phyloP scores from a whole-genome alignment of 2,329 filamentous ascomycete genomes.

The Ophiostoma triangulosporum region DNA sequence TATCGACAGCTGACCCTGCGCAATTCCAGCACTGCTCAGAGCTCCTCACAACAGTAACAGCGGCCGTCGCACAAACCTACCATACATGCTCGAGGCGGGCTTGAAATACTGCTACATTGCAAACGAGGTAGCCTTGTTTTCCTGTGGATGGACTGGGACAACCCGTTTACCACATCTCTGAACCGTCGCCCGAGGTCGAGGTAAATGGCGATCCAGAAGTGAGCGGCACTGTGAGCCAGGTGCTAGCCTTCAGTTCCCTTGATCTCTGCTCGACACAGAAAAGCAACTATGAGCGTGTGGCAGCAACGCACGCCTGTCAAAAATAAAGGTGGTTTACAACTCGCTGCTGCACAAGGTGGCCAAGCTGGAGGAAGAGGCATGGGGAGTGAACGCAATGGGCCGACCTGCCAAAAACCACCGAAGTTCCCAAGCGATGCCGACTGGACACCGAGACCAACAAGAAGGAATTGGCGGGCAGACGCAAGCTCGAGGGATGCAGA shows the following conservation, averaged over 20 bases:
- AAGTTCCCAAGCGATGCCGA: neutral
- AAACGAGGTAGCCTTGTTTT: conserved; percentile 30
- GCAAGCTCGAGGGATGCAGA: neutral
- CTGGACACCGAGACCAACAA: neutral
- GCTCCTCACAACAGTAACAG: conserved; percentile 18
- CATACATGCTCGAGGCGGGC: conserved; percentile 36
- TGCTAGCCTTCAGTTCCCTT: no score
- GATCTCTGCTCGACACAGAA: no score
- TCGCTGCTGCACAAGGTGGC: neutral
- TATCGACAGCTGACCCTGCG: conserved; percentile 13
- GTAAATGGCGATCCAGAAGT: no score
- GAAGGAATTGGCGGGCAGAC: neutral
- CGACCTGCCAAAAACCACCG: no score
- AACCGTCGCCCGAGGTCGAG: conserved; percentile 17
- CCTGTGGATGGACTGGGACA: conserved; percentile 18
- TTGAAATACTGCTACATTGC: no score
- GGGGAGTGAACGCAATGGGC: no score
- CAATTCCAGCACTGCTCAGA: conserved; percentile 5
- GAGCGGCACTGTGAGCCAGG: no score
- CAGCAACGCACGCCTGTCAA: no score
- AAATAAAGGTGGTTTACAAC: neutral
- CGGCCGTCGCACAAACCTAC: conserved; percentile 33
- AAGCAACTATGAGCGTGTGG: no score
- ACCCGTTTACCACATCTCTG: conserved; percentile 21
- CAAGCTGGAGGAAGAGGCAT: neutral